phyloP scores from a whole-genome alignment of 2,329 filamentous ascomycete species.

The Colletotrichum tropicale region DNA sequence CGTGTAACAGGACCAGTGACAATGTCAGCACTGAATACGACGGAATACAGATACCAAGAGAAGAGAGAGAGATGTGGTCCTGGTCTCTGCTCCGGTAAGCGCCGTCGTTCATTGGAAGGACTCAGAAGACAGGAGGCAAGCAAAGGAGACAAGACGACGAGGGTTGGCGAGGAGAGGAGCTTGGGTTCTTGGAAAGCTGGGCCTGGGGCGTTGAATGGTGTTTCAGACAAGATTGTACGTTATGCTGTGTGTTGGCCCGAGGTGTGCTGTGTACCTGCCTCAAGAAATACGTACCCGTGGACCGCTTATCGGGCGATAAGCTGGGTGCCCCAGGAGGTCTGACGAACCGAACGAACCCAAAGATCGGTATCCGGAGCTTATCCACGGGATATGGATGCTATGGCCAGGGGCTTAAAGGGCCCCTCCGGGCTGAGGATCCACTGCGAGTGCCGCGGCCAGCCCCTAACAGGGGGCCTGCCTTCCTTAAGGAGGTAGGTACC shows the following conservation, averaged over 20 bases:
- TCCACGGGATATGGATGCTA: background rate
- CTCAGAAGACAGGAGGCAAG: background rate
- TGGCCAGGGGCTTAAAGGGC: constrained; percentile 4
- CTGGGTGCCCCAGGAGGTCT: background rate
- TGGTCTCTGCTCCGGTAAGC: background rate
- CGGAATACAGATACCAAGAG: background rate
- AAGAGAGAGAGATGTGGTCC: background rate
- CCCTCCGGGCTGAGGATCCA: background rate
- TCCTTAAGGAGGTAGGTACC: background rate
- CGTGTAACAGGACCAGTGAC: background rate
- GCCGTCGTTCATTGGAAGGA: constrained; percentile 1
- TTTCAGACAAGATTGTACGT: constrained; percentile 22
- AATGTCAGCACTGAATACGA: background rate
- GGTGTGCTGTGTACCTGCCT: background rate
- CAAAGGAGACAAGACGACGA: background rate
- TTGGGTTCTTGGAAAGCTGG: background rate
- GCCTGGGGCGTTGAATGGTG: constrained; percentile 4
- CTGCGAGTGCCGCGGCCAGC: background rate
- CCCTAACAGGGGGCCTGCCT: background rate
- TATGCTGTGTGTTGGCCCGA: constrained; percentile 5
- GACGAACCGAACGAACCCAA: background rate
- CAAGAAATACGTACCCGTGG: background rate
- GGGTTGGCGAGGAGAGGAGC: background rate
- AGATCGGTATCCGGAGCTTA: constrained; percentile 1
- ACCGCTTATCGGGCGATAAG: constrained; percentile 6